Evolutionary conservation across 73 alveolate species (phyloP), one percentile per base, ranked within the genome.

Genomic region (Paraurostyla sp.): DNA sequence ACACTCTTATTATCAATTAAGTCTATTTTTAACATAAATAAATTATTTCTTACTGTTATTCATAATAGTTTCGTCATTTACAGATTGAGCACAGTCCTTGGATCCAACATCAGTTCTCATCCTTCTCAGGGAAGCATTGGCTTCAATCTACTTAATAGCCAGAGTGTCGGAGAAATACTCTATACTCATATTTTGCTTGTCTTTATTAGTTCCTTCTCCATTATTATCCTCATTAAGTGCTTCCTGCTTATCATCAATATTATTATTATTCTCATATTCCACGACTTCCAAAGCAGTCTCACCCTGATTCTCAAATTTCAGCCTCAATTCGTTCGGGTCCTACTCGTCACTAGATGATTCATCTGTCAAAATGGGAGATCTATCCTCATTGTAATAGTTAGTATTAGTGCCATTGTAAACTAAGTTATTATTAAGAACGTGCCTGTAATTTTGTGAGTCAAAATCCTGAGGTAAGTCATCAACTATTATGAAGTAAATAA

Each of bases 361-460:
- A 38, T 65, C 82, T 38, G 82, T 65, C 58, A 35, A 15, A 18
- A 65, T 65, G 29, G 82, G 82, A 38, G 82, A 65, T 6, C 82
- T 4, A 6, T 56, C 60, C 35, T 65, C 82, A 65, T 65, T 38
- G 41, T 38, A 65, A n/a, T n/a, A n/a, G n/a, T n/a, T n/a, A n/a
- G n/a, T n/a, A n/a, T n/a, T n/a, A n/a, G n/a, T n/a, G 13, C 58
- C 82, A 9, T 32, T 22, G 27, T 9, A 7, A 1, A 65, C 25
- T 18, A 65, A 22, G 36, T 65, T 65, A 40, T 65, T 65, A 36
- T 16, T 65, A 29, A 65, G 1, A 2, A 65, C 82, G 42, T 18
- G 35, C 36, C 41, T 65, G 27, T 7, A 11, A 38, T 65, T 65
- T 32, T 35, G 3, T 18, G 82, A 38, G 60, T 65, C 82, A 38